Conservation (phyloP, 2,329 filamentous ascomycete species). For the Laburnicola sp. region DNA sequence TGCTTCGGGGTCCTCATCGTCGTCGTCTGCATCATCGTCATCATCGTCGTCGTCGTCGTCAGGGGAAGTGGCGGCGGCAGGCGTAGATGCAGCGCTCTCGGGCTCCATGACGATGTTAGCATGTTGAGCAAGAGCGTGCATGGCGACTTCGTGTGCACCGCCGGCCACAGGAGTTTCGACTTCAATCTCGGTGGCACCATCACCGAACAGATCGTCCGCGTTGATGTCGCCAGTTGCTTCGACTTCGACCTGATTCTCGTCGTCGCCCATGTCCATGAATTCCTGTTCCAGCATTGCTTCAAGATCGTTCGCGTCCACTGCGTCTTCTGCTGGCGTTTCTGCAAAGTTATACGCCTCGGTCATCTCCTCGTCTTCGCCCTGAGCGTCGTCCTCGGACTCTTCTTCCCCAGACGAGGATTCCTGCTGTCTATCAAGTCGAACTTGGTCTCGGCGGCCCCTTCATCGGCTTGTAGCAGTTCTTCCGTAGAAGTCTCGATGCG, state of each 20-base stretch:
- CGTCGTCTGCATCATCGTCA: conserved; percentile 48
- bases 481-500: conserved; percentile 81
- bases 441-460: conserved; percentile 56
- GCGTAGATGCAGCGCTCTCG: conserved; percentile 38
- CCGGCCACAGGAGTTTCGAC: conserved; percentile 38
- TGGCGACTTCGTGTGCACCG: conserved; percentile 39
- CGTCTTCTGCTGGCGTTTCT: conserved; percentile 50
- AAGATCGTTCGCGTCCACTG: conserved; percentile 44
- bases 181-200: conserved; percentile 31
- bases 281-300: conserved; percentile 36
- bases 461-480: conserved; percentile 71
- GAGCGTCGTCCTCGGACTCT: conserved; percentile 42
- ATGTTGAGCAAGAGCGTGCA: conserved; percentile 41
- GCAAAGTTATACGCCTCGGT: conserved; percentile 42
- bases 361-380: conserved; percentile 47
- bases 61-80: conserved; percentile 37
- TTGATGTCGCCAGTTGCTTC: conserved; percentile 34
- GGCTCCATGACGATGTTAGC: conserved; percentile 32
- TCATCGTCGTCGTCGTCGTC: conserved; percentile 51
- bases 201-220: conserved; percentile 33
- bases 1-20: conserved; percentile 56
- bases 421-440: conserved; percentile 61
- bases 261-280: conserved; percentile 41
- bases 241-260: conserved; percentile 30
- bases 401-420: conserved; percentile 49